These are phyloP conservation scores for Talaromyces marneffei DNA, from an alignment of 2,329 filamentous ascomycete genomes.

Conservation along the genomic window DNA sequence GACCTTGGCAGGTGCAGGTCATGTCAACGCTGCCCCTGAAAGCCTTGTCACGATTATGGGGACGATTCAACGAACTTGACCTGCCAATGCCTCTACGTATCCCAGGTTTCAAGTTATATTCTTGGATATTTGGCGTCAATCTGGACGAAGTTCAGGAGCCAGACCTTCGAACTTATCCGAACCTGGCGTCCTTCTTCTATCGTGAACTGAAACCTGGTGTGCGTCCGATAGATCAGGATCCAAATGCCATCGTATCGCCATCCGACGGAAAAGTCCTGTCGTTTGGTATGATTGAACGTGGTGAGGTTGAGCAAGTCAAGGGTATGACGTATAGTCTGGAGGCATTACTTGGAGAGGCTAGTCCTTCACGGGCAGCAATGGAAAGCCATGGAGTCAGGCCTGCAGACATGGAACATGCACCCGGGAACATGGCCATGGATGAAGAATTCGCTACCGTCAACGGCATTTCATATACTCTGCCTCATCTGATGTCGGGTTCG, in stretches of 20 bases:
- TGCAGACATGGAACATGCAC: conserved; percentile 37
- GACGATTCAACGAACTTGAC: conserved; percentile 80
- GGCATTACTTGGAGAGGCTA: conserved; percentile 70
- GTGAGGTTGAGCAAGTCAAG: conserved; percentile 97
- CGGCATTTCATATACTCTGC: conserved; percentile 90
- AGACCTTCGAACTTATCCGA: conserved; percentile 84
- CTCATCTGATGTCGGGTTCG: conserved; percentile 72
- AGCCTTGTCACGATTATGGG: conserved; percentile 83
- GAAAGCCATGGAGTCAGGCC: conserved; percentile 31
- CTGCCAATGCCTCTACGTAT: conserved; percentile 83
- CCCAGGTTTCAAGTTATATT: conserved; percentile 87
- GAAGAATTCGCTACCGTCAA: conserved; percentile 93
- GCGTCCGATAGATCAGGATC: conserved; percentile 75
- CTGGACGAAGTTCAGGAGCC: conserved; percentile 81
- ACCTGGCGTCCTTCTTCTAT: conserved; percentile 96
- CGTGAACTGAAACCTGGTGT: conserved; percentile 83
- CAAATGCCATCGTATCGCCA: conserved; percentile 75
- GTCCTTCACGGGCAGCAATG: conserved; percentile 35
- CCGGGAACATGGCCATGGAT: conserved; percentile 67
- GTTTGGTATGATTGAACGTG: conserved; percentile 84
- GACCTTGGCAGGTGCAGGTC: conserved; percentile 88
- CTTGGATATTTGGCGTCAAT: conserved; percentile 84
- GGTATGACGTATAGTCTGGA: conserved; percentile 97
- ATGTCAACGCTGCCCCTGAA: conserved; percentile 92
- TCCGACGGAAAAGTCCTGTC: conserved; percentile 88